Evolutionary conservation across 257 asterid species (phyloP), one percentile per base, ranked within the genome.

Genomic region (Penstemon davidsonii): DNA sequence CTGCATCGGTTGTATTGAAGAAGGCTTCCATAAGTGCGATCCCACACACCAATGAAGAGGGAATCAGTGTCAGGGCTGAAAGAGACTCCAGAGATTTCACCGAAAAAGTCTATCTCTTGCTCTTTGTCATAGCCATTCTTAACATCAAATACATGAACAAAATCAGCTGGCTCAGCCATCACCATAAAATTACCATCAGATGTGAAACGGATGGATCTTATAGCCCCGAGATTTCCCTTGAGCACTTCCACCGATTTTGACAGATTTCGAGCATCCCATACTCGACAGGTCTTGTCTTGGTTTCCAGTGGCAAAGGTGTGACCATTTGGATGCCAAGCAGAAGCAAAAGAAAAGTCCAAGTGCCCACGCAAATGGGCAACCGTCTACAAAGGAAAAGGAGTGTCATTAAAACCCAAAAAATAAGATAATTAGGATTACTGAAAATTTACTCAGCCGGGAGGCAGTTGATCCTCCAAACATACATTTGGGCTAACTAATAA

Each of bases 291-390:
- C 70, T 86, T 84, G 79, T 86, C 93, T 72, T 86, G 93, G 78
- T 86, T 86, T 57, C 93, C 93, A 0, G 93, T 86, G 70, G 93
- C 90, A 68, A 86, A 82, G 19, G 60, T 69, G 66, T 73, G 33
- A 36, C 93, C 93, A 33, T 82, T 79, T 37, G 88, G 89, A 71
- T 84, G 92, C 92, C 92, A 86, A 39, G 92, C 92, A 33, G 92
- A 84, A 15, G 93, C 93, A 19, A 84, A 86, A 6, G 93, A 86
- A 79, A 75, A 86, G 66, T 84, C 93, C 75, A 75, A 68, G 72
- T 86, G 93, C 51, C 93, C 93, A 4, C 70, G 76, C 57, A 86
- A 76, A 73, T 77, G 62, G n/a, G 75, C 83, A 45, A 86, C 54
- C 5, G 71, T 76, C 93, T 86, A 56, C 62, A 55, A 66, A 62